Percentiles rank a stretch among this genome's conserved stretches.
These are phyloP conservation scores for Amauroascus verrucosus DNA, from an alignment of 2,329 filamentous ascomycete species.

Conservation along the genomic window DNA sequence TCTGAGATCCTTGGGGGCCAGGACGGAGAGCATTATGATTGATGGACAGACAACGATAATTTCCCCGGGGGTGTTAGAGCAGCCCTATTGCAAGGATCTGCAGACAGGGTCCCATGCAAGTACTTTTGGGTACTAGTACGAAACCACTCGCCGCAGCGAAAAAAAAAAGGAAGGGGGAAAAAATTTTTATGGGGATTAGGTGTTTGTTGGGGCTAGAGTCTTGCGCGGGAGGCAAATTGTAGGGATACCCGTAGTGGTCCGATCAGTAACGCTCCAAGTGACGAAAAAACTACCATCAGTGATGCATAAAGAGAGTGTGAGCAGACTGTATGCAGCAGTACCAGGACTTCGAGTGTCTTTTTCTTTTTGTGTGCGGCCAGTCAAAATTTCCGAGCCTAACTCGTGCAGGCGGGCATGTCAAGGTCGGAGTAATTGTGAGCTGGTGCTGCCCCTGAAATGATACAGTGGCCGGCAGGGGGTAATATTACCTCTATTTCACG, in stretches of 20 bases:
- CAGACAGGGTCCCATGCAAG: conserved; percentile 1
- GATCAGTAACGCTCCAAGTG: background rate
- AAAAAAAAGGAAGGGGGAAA: background rate
- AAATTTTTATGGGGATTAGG: background rate
- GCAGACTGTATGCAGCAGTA: background rate
- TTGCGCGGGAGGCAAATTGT: background rate
- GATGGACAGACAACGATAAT: background rate
- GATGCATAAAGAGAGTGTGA: background rate
- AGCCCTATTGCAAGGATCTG: conserved; percentile 3
- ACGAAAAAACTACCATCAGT: background rate
- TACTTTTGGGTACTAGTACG: background rate
- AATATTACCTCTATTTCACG: background rate
- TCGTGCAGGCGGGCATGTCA: background rate
- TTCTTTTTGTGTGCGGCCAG: background rate
- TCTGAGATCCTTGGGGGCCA: background rate
- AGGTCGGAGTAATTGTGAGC: background rate
- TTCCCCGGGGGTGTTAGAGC: background rate
- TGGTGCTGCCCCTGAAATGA: background rate
- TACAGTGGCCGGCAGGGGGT: background rate
- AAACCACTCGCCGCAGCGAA: background rate
- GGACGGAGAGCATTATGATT: background rate
- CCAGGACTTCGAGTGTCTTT: background rate
- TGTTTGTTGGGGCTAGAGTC: background rate
- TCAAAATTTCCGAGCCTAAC: background rate
- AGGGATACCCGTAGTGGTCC: background rate